Percentiles rank a stretch among this genome's conserved stretches.
phyloP scores from a whole-genome alignment of 257 asterid species.

The Haberlea rhodopensis region DNA sequence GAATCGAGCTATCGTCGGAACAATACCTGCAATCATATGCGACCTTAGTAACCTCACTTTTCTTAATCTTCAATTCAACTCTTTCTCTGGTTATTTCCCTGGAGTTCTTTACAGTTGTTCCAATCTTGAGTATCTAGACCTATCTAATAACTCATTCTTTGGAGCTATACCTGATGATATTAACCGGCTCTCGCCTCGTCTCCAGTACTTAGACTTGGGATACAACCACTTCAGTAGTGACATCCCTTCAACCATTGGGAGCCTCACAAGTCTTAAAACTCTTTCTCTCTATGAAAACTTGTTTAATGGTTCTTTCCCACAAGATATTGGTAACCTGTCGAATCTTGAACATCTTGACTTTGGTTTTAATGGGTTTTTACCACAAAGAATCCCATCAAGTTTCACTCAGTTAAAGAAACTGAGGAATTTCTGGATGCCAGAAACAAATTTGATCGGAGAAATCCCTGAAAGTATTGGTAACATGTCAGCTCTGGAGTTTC shows the following conservation, averaged over 20 bases:
- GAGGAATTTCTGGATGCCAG: slow-evolving; percentile 45
- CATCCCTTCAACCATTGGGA: slow-evolving; percentile 61
- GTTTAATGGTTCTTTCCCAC: slow-evolving; percentile 57
- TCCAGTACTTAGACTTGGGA: slow-evolving; percentile 38
- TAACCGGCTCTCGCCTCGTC: slow-evolving; percentile 40
- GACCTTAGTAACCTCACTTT: slow-evolving; percentile 48
- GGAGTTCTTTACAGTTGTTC: slow-evolving; percentile 41
- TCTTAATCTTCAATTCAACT: slow-evolving; percentile 43
- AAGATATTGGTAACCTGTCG: slow-evolving; percentile 50
- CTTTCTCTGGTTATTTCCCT: slow-evolving; percentile 49
- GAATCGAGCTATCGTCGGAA: slow-evolving; percentile 26
- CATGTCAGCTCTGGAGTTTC: slow-evolving; percentile 48
- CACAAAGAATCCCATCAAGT: slow-evolving; percentile 57
- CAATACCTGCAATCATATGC: slow-evolving; percentile 51
- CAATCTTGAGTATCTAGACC: slow-evolving; percentile 53
- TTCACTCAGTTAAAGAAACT: slow-evolving; percentile 55
- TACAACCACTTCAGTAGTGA: slow-evolving; percentile 59
- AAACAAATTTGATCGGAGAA: slow-evolving; percentile 51
- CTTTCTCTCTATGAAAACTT: slow-evolving; percentile 34
- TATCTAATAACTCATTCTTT: slow-evolving; percentile 45
- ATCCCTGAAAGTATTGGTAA: slow-evolving; percentile 60
- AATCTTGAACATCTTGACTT: slow-evolving; percentile 52
- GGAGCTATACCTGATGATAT: slow-evolving; percentile 60
- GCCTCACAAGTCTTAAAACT: slow-evolving; percentile 35
- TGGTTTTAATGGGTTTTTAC: slow-evolving; percentile 40